phyloP scores from a whole-genome alignment of 164 flowering plant genomes.

The Dillenia suffruticosa region DNA sequence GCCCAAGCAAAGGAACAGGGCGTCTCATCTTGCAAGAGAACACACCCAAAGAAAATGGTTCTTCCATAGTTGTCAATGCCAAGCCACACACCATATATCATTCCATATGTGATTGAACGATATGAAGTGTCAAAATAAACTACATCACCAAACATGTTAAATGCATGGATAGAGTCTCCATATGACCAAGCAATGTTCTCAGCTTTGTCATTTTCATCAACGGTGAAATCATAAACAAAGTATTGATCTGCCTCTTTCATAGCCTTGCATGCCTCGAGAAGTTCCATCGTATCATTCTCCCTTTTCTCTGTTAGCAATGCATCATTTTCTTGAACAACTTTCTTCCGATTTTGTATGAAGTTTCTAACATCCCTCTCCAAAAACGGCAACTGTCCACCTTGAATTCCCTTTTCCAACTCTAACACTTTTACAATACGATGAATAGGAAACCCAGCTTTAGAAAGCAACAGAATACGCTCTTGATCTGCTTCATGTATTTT shows the following conservation, averaged over 20 bases:
- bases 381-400: constrained; percentile 57
- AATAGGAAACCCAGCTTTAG: constrained; percentile 69
- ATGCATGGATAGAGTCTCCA: constrained; percentile 41
- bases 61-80: constrained; percentile 65
- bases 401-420: constrained; percentile 63
- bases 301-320: constrained; percentile 43
- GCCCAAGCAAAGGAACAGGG: constrained; percentile 57
- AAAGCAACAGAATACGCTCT: constrained; percentile 58
- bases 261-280: constrained; percentile 57
- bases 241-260: constrained; percentile 36
- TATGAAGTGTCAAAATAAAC: constrained; percentile 48
- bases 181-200: constrained; percentile 67
- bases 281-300: constrained; percentile 52
- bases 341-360: constrained; percentile 54
- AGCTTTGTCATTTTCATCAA: constrained; percentile 50
- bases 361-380: constrained; percentile 66
- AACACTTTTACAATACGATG: constrained; percentile 61
- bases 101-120: constrained; percentile 53
- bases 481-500: constrained; percentile 66
- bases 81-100: constrained; percentile 61
- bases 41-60: constrained; percentile 50
- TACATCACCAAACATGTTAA: constrained; percentile 48
- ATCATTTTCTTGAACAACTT: constrained; percentile 54
- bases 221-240: constrained; percentile 47
- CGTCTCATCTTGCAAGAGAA: constrained; percentile 56